These are phyloP conservation scores for Ophiostoma ulmi DNA, from an alignment of 2,329 filamentous ascomycete genomes.

Conservation along the genomic window DNA sequence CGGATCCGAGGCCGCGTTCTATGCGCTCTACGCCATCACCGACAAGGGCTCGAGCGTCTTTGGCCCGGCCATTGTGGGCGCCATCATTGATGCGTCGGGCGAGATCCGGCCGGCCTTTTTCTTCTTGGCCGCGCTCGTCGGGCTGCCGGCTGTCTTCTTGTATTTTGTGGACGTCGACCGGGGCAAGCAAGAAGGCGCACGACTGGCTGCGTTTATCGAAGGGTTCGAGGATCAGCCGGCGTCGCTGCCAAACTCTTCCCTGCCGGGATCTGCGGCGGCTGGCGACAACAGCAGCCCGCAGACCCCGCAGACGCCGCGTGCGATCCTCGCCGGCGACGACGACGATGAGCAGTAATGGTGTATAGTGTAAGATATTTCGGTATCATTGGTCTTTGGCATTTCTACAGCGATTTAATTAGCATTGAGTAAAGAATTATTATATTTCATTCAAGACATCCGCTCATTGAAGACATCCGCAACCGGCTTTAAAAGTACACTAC, in stretches of 20 bases:
- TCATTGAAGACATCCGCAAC: not conserved
- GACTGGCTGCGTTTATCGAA: constrained; percentile 53
- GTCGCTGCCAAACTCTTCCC: not conserved
- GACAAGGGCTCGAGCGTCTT: constrained; percentile 95
- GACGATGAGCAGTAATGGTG: not conserved
- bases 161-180: constrained; percentile 79
- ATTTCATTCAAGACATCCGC: not conserved
- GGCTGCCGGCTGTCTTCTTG: constrained; percentile 77
- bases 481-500: too few species aligned
- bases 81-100: constrained; percentile 79
- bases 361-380: not conserved
- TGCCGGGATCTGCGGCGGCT: not conserved
- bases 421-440: not conserved
- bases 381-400: too few species aligned
- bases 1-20: constrained; percentile 92
- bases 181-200: constrained; percentile 63
- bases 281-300: not conserved
- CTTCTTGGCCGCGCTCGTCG: constrained; percentile 82
- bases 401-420: not conserved
- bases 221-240: constrained; percentile 1
- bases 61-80: constrained; percentile 86
- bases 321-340: not conserved
- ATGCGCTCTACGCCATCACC: constrained; percentile 92
- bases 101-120: constrained; percentile 84
- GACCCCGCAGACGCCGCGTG: constrained; percentile 10